phyloP scores from a whole-genome alignment of 1,284 basidiomycete species.

The Cutaneotrichosporon curvatum region DNA sequence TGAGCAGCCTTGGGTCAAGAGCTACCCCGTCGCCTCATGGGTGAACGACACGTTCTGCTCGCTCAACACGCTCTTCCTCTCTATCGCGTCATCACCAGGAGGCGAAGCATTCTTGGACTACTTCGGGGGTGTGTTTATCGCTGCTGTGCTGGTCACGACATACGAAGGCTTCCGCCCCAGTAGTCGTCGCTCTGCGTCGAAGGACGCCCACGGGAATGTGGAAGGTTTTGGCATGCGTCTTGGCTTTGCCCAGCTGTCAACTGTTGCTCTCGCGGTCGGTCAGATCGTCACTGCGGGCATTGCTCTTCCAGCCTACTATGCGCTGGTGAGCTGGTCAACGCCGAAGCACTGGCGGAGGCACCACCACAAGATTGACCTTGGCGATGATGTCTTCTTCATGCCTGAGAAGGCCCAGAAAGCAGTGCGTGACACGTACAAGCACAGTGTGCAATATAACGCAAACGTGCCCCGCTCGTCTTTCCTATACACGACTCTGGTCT shows the following conservation, averaged over 20 bases:
- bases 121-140: conserved; percentile 5
- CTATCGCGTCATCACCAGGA: not conserved
- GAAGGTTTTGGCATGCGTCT: conserved; percentile 15
- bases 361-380: conserved; percentile 8
- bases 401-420: not conserved
- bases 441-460: conserved; percentile 10
- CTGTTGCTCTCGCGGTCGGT: not conserved
- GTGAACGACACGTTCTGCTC: conserved; percentile 9
- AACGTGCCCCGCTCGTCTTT: conserved; percentile 11
- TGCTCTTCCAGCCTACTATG: conserved; percentile 9
- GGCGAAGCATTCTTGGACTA: not conserved
- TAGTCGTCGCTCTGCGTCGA: conserved; percentile 3
- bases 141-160: conserved; percentile 7
- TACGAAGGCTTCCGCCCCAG: conserved; percentile 15
- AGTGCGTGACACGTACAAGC: conserved; percentile 4
- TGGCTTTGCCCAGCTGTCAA: conserved; percentile 11
- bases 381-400: conserved; percentile 10
- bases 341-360: conserved; percentile 9
- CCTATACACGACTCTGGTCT: conserved; percentile 11
- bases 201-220: conserved; percentile 3
- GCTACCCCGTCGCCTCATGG: not conserved
- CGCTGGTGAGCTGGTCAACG: conserved; percentile 7
- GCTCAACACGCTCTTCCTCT: conserved; percentile 8
- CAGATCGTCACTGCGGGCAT: conserved; percentile 13
- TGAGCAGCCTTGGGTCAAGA: conserved; percentile 3